Base-by-base conservation (phyloP, 2,329 filamentous ascomycete genomes). In the Truncatella angustata region DNA sequence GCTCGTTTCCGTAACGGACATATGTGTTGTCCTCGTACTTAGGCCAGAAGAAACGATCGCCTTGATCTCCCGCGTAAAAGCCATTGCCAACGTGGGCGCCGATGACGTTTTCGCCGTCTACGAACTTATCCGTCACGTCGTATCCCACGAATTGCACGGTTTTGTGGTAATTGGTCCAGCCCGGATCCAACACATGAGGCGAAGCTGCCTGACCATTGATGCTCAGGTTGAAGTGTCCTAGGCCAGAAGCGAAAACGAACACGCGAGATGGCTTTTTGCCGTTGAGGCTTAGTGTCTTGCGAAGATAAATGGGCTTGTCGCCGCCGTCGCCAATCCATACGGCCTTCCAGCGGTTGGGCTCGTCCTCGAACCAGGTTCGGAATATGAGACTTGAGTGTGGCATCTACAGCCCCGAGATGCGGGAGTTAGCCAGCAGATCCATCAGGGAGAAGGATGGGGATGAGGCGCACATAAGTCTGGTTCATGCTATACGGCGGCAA, bases 41-140 rank as follows among this genome's bases (percentile, higher is more conserved):
- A 12, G 70, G 70, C 70, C 70, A 72, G 57, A 73, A 72, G 60
- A 72, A 73, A 5, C 70, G 66, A 42, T 73, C 68, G 9, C 70
- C 69, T 40, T 72, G 66, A 30, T 72, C 70, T 2, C 73, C 73
- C 6, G 73, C 73, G 37, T 74, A 75, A 57, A 75, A 76, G 0
- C 73, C 73, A 28, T 76, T 75, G 6, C 71, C 71, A 1, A 75
- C 56, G 49, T 71, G 70, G 3, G 73, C 69, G 0, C 65, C 71
- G 43, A 79, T 63, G 0, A 63, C 63, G 54, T 78, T 79, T 11
- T 61, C 50, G 3, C 65, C 66, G 4, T 60, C 39, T 0, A 26
- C 54, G 1, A 75, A 50, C 10, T 65, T 62, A 2, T 58, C 42
- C 4, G 72, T 72, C 5, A 76, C 56, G 51, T 76, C 73, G 54